phyloP scores from a whole-genome alignment of 345 rosid species.

The Acer yangbiense region DNA sequence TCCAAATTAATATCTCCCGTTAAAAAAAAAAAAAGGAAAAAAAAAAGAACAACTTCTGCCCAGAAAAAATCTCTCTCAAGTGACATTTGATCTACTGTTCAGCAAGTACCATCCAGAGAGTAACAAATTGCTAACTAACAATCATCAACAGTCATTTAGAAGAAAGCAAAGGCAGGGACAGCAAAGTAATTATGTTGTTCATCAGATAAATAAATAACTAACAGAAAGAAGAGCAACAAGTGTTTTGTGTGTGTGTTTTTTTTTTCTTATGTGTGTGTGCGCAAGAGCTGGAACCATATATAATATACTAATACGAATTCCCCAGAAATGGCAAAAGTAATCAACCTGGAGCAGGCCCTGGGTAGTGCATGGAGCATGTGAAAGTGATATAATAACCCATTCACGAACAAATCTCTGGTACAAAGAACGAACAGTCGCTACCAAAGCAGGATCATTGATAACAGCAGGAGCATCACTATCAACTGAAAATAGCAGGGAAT shows the following conservation, averaged over 20 bases:
- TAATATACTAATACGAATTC: neutral
- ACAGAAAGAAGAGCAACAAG: neutral
- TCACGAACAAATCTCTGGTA: constrained; percentile 85
- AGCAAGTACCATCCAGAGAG: constrained; percentile 1
- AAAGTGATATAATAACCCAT: constrained; percentile 90
- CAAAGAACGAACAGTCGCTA: constrained; percentile 77
- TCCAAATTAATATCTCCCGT: neutral
- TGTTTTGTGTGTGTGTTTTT: neutral
- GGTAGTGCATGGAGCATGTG: constrained; percentile 97
- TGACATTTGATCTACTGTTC: constrained; percentile 6
- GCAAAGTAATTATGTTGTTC: neutral
- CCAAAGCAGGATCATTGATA: constrained; percentile 90
- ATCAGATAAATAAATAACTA: neutral
- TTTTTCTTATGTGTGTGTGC: neutral
- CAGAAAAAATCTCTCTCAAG: neutral
- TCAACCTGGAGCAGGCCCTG: constrained; percentile 99
- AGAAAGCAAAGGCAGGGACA: neutral
- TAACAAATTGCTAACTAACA: neutral
- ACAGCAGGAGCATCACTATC: constrained; percentile 62
- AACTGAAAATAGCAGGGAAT: constrained; percentile 80
- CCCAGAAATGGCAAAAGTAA: neutral
- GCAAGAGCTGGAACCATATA: neutral
- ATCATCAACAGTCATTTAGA: neutral
- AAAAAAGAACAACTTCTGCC: neutral
- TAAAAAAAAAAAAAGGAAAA: neutral